Evolutionary conservation across 2,329 filamentous ascomycete genomes (phyloP), one percentile per base, ranked within the genome.

Genomic region (Aspergillus novofumigatus): DNA sequence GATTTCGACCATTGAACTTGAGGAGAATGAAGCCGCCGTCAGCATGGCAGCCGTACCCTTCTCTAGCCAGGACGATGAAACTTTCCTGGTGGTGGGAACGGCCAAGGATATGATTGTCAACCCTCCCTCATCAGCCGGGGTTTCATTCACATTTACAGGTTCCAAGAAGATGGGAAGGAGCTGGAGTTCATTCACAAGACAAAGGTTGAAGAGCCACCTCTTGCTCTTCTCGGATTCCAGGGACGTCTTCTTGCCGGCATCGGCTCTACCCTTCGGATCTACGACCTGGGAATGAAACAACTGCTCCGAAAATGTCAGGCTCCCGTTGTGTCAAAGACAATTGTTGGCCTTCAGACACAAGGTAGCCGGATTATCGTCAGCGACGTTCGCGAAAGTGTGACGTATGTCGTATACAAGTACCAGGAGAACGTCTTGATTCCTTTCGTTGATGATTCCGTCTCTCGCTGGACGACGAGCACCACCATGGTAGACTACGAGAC

Each of bases 401-500:
- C 89, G 0, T 97, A 90, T 65, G 89, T 95, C 11, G 92, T 95
- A 25, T 97, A 96, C 80, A 97, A 99, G 74, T 87, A 88, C 47
- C 86, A 91, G 63, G 90, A 92, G 64, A 97, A 97, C 75, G 89
- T 89, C 66, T 80, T 99, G 50, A 95, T 99, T 58, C 90, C 93
- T 0, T 99, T 99, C 68, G 90, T 85, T 20, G 94, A 99, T 70
- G 94, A 99, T 71, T 89, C 87, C 6, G 83, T 97, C 59, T 83
- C 92, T 52, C 86, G 94, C 32, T 97, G 92, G 90, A 96, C 91
- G 1, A 96, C 91, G 0, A 90, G 90, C 64, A 89, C 90, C 0
- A 84, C 92, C 2, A 96, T 99, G 91, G 87, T 97, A 1, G 94
- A 99, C 75, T 99, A 99, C 74, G 94, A 99, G 72, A 96, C 94